Base-by-base conservation (phyloP, 2,329 filamentous ascomycete genomes). In the Pyricularia pennisetigena region DNA sequence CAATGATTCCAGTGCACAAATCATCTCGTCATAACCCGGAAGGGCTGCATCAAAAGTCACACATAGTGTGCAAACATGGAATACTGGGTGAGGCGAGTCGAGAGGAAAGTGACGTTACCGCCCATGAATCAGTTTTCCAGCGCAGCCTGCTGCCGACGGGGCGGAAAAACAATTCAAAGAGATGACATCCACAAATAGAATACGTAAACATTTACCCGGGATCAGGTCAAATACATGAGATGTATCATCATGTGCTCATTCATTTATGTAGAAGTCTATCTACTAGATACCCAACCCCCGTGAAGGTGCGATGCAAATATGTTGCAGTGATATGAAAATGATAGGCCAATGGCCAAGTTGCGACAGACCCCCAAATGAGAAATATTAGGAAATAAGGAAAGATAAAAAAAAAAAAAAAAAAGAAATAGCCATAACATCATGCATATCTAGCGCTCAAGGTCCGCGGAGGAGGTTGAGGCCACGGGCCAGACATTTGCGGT, bases 361-460 rank as follows among this genome's bases (percentile, higher is more conserved):
- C 12, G 32, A 35, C 32, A 35, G 32, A 12, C 8, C 6, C 57
- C n/a, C 57, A 24, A 24, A 61, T 26, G n/a, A 61, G 23, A 49
- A 20, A 65, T 16, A 35, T 49, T 29, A 28, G 23, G 26, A 41
- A 35, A 49, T 49, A 65, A 54, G 29, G 28, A 7, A 14, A 20
- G 26, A 54, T 0, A 29, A 28, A 49, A 7, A 14, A 20, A 20
- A 54, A 1, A 29, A 28, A 26, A 54, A 41, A 12, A 14, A 61
- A 30, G 9, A 54, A 67, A 30, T 57, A 14, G n/a, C 66, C 23
- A 41, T 20, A 63, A 62, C n/a, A 26, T 61, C 35, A 67, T 63
- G 66, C 66, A 67, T 67, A 67, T 63, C 66, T 67, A 29, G 66
- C 66, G 61, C 66, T 67, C 66, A 63, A 14, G 5, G 54, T 63